These are phyloP conservation scores for Alternaria arbusti DNA, from an alignment of 2,329 filamentous ascomycete genomes.

Conservation along the genomic window DNA sequence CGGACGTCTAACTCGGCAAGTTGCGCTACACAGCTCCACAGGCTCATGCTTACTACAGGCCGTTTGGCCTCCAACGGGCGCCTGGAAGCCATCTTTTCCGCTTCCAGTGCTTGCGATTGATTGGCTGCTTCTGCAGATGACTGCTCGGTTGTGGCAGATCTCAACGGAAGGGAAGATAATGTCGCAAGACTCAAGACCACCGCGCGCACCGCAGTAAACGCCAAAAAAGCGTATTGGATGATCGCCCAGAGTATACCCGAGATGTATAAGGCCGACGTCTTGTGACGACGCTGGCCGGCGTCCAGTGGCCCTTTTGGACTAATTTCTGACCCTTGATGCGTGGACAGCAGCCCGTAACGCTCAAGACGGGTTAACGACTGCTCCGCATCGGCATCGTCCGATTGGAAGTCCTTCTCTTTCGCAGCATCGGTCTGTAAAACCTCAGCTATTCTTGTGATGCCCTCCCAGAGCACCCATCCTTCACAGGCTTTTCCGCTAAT, in stretches of 20 bases:
- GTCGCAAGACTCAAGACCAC: constrained; percentile 68
- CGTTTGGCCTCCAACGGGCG: constrained; percentile 52
- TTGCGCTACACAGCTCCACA: constrained; percentile 76
- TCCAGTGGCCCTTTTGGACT: constrained; percentile 23
- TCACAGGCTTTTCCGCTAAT: constrained; percentile 82
- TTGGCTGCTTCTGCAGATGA: constrained; percentile 34
- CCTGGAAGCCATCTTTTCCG: constrained; percentile 42
- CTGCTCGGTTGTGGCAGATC: constrained; percentile 48
- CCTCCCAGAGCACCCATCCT: constrained; percentile 88
- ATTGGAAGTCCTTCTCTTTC: constrained; percentile 36
- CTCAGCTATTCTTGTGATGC: constrained; percentile 73
- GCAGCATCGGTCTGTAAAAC: constrained; percentile 48
- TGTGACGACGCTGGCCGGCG: constrained; percentile 24
- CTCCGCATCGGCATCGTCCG: constrained; percentile 35
- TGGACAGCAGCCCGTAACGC: constrained; percentile 62
- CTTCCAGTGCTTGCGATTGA: constrained; percentile 39
- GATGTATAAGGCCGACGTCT: constrained; percentile 24
- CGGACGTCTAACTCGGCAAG: constrained; percentile 75
- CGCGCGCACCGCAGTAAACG: constrained; percentile 70
- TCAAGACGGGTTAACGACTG: constrained; percentile 57
- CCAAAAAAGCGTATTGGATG: constrained; percentile 57
- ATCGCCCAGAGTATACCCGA: constrained; percentile 60
- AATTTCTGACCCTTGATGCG: constrained; percentile 36
- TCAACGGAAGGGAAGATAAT: constrained; percentile 70
- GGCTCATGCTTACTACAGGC: constrained; percentile 76